Evolutionary conservation across 2,329 filamentous ascomycete genomes (phyloP).

Genomic region (Neonectria coccinea): DNA sequence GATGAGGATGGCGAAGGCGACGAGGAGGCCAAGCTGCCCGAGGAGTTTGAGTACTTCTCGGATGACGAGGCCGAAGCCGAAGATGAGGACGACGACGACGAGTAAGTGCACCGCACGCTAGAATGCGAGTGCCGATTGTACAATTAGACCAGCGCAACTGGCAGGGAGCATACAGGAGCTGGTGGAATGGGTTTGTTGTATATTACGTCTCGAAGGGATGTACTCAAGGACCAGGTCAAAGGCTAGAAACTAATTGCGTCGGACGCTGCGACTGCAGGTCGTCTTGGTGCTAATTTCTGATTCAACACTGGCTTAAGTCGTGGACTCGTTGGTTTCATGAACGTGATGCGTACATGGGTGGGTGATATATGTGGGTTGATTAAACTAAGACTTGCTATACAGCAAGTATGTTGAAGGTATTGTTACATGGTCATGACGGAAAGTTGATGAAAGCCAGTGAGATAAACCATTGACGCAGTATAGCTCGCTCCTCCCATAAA

Average conservation of each 20-base stretch:
- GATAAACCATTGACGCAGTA: background rate
- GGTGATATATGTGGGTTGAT: background rate
- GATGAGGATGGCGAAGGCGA: constrained; percentile 85
- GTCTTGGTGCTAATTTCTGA: constrained; percentile 16
- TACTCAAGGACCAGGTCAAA: constrained; percentile 31
- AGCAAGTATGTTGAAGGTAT: background rate
- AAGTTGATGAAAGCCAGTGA: background rate
- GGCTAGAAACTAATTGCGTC: constrained; percentile 36
- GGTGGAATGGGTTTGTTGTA: constrained; percentile 31
- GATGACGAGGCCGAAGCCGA: constrained; percentile 68
- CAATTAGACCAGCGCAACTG: constrained; percentile 37
- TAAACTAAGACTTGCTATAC: background rate
- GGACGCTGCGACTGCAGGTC: background rate
- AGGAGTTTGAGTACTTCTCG: constrained; percentile 83
- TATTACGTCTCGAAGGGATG: constrained; percentile 35
- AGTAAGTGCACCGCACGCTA: constrained; percentile 29
- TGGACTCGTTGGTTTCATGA: background rate
- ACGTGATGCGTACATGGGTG: background rate
- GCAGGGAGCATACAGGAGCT: constrained; percentile 32
- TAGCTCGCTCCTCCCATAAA: background rate
- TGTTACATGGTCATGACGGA: background rate
- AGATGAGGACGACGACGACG: constrained; percentile 47
- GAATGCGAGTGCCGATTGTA: constrained; percentile 36
- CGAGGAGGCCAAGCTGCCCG: constrained; percentile 77
- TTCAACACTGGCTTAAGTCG: background rate